These are phyloP conservation scores for Pholiota molesta DNA, from an alignment of 768 basidiomycete species.

Conservation along the genomic window DNA sequence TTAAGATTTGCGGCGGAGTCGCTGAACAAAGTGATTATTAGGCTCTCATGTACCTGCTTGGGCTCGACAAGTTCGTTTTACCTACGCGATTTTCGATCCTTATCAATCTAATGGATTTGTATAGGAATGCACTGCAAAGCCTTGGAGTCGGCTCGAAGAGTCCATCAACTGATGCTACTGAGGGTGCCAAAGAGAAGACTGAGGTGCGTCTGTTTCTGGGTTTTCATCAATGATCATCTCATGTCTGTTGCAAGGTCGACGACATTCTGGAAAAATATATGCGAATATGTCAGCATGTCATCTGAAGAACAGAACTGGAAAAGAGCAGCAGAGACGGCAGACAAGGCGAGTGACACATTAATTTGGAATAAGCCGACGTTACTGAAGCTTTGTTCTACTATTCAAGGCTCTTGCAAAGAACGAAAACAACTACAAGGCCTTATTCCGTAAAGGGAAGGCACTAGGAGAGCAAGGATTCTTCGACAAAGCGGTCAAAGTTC, in stretches of 20 bases:
- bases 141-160: conserved; percentile 43
- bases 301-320: conserved; percentile 82
- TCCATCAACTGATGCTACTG: conserved; percentile 26
- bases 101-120: conserved; percentile 1
- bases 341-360: conserved; percentile 49
- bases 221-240: neutral
- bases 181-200: conserved; percentile 49
- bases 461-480: conserved; percentile 75
- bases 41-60: conserved; percentile 74
- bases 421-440: conserved; percentile 74
- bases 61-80: conserved; percentile 71
- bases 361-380: neutral
- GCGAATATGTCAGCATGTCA: conserved; percentile 87
- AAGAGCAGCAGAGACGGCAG: conserved; percentile 77
- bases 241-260: conserved; percentile 55
- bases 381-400: neutral
- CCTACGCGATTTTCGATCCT: neutral
- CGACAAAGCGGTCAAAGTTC: conserved; percentile 68
- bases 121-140: conserved; percentile 58
- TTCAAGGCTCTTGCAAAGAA: conserved; percentile 74
- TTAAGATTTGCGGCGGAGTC: conserved; percentile 7
- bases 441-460: conserved; percentile 82
- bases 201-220: conserved; percentile 49
- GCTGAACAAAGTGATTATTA: conserved; percentile 29
- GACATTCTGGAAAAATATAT: conserved; percentile 80